These are phyloP conservation scores for Moniliella sp. DNA, from an alignment of 1,284 basidiomycete species.

Conservation along the genomic window DNA sequence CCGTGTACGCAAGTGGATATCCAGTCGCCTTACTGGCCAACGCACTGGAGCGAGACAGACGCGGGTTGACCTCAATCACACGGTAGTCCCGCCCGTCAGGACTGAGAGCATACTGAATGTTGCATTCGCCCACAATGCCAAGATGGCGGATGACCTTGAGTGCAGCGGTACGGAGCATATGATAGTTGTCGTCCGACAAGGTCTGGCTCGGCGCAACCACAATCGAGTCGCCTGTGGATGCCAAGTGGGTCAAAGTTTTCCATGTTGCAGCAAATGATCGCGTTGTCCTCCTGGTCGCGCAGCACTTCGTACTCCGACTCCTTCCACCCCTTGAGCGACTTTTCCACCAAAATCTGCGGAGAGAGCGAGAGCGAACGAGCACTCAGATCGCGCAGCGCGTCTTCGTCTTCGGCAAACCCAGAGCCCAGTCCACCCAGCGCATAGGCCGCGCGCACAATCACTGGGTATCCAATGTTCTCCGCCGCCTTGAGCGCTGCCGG, in stretches of 20 bases:
- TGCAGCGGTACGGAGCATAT: constrained; percentile 92
- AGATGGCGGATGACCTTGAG: constrained; percentile 93
- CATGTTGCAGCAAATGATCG: constrained; percentile 89
- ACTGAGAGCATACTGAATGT: constrained; percentile 95
- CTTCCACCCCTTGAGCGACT: constrained; percentile 98
- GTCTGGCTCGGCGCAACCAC: constrained; percentile 97
- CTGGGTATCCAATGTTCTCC: constrained; percentile 77
- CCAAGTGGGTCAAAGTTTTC: constrained; percentile 98
- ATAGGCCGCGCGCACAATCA: constrained; percentile 92
- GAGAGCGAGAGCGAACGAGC: constrained; percentile 73
- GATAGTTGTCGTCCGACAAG: constrained; percentile 77
- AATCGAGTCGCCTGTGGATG: constrained; percentile 98
- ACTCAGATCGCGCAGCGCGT: constrained; percentile 79
- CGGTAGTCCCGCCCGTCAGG: constrained; percentile 81
- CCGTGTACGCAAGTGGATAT: constrained; percentile 95
- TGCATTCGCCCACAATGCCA: constrained; percentile 92
- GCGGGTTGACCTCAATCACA: constrained; percentile 48
- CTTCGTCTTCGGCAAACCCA: constrained; percentile 83
- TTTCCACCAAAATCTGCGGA: constrained; percentile 90
- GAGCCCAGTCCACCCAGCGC: constrained; percentile 94
- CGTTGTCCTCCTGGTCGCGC: constrained; percentile 66
- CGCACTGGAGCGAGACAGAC: constrained; percentile 40
- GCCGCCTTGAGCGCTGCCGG: constrained; percentile 77
- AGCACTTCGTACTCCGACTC: constrained; percentile 98
- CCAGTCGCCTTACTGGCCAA: constrained; percentile 96